A percentile compares a stretch with the other conserved stretches of the same genome.
Conservation (phyloP, 1,139 yeast species). For the Petasospora fabianii region DNA sequence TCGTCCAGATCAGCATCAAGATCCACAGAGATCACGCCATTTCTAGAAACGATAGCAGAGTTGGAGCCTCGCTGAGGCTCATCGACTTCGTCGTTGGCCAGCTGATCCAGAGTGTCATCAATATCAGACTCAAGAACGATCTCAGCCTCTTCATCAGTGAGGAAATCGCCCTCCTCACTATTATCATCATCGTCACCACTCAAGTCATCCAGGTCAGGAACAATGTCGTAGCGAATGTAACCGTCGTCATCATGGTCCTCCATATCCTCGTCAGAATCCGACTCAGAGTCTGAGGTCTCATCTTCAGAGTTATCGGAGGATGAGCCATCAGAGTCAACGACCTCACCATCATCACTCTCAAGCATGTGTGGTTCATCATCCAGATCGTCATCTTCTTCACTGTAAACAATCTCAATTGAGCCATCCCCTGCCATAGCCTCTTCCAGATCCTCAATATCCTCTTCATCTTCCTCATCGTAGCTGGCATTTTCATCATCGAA, state of each 20-base stretch:
- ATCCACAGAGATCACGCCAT: constrained; percentile 19
- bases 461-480: constrained; percentile 34
- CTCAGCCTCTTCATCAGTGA: constrained; percentile 17
- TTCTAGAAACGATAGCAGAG: too few species aligned
- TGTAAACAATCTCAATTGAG: constrained; percentile 13
- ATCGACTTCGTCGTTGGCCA: constrained; percentile 3
- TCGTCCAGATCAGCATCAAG: constrained; percentile 30
- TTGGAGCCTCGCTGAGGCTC: too few species aligned
- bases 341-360: constrained; percentile 23
- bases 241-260: constrained; percentile 23
- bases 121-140: constrained; percentile 29
- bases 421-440: constrained; percentile 28
- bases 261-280: constrained; percentile 20
- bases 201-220: constrained; percentile 20
- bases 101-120: constrained; percentile 15
- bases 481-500: constrained; percentile 39
- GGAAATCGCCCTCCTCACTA: constrained; percentile 14
- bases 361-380: constrained; percentile 30
- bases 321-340: constrained; percentile 9
- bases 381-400: constrained; percentile 24
- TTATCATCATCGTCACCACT: constrained; percentile 14
- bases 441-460: constrained; percentile 31
- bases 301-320: constrained; percentile 11
- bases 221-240: constrained; percentile 24
- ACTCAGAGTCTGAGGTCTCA: constrained; percentile 14